Evolutionary conservation across 2,329 filamentous ascomycete species (phyloP).

Genomic region (Aspergillus luchuensis): DNA sequence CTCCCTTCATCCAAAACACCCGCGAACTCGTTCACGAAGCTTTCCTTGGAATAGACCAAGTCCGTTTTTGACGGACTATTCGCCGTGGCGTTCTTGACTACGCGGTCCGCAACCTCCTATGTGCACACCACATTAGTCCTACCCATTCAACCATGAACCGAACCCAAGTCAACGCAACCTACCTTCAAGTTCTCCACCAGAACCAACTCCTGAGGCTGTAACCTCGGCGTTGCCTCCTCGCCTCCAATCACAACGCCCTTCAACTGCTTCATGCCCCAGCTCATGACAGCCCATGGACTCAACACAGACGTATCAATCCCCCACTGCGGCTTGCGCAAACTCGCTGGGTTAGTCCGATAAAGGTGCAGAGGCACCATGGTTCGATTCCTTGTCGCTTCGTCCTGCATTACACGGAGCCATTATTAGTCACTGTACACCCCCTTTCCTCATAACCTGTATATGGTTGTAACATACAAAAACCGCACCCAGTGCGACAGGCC

Average conservation of each 20-base stretch:
- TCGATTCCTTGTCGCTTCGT: slow-evolving; percentile 69
- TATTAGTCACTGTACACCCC: neutral
- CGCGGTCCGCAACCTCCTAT: slow-evolving; percentile 57
- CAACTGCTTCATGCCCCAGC: slow-evolving; percentile 73
- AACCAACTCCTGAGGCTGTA: slow-evolving; percentile 49
- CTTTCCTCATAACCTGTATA: neutral
- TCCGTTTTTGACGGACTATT: slow-evolving; percentile 59
- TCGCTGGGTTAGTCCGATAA: slow-evolving; percentile 67
- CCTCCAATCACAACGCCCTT: slow-evolving; percentile 58
- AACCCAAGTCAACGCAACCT: slow-evolving; percentile 7
- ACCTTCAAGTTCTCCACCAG: slow-evolving; percentile 62
- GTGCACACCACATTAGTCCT: slow-evolving; percentile 23
- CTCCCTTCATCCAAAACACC: slow-evolving; percentile 52
- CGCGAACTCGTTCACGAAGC: slow-evolving; percentile 64
- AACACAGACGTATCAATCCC: slow-evolving; percentile 49
- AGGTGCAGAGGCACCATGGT: slow-evolving; percentile 70
- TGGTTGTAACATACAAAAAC: slow-evolving; percentile 59
- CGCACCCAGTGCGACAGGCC: slow-evolving; percentile 75
- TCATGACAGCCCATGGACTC: slow-evolving; percentile 68
- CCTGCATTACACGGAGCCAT: slow-evolving; percentile 31
- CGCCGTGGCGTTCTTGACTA: slow-evolving; percentile 50
- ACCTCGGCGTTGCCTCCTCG: slow-evolving; percentile 34
- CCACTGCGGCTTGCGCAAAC: slow-evolving; percentile 72
- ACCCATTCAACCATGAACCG: neutral
- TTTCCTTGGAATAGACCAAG: slow-evolving; percentile 66